Evolutionary conservation across 73 alveolate genomes (phyloP).

Genomic region (Paramecium bursaria): DNA sequence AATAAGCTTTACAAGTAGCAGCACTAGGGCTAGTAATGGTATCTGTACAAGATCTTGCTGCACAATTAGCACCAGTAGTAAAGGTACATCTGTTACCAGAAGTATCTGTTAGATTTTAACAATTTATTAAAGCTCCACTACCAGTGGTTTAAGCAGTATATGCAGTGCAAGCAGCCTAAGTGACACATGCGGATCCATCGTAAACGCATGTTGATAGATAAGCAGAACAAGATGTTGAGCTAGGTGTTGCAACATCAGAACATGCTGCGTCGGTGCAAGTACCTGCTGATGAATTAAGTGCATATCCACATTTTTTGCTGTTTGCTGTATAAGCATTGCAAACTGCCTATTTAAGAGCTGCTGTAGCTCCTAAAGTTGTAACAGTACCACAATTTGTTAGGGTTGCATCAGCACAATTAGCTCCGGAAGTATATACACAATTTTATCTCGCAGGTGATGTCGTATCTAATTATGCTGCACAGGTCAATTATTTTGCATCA

Average conservation of each 20-base stretch:
- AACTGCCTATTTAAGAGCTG: too few relatives aligned
- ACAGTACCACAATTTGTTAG: too few relatives aligned
- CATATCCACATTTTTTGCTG: too few relatives aligned
- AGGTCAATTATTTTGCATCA: too few relatives aligned
- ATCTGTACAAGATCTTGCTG: slow-evolving; percentile 26
- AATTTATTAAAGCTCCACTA: too few relatives aligned
- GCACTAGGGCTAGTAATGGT: slow-evolving; percentile 13
- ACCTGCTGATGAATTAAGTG: too few relatives aligned
- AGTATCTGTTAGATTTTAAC: neutral
- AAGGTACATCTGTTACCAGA: slow-evolving; percentile 32
- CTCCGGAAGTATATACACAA: neutral
- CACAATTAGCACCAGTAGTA: too few relatives aligned
- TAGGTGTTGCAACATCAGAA: neutral
- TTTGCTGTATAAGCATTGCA: too few relatives aligned
- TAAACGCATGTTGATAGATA: slow-evolving; percentile 19
- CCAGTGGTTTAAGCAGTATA: slow-evolving; percentile 8
- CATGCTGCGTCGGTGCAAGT: too few relatives aligned
- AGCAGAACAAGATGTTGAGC: neutral
- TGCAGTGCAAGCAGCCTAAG: neutral
- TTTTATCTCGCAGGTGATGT: too few relatives aligned
- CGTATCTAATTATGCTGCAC: too few relatives aligned
- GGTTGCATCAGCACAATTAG: neutral
- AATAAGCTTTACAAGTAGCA: slow-evolving; percentile 25
- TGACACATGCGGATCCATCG: slow-evolving; percentile 29
- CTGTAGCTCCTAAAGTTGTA: too few relatives aligned